These are phyloP conservation scores for Pisolithus microcarpus DNA, from an alignment of 768 basidiomycete genomes.

Conservation along the genomic window DNA sequence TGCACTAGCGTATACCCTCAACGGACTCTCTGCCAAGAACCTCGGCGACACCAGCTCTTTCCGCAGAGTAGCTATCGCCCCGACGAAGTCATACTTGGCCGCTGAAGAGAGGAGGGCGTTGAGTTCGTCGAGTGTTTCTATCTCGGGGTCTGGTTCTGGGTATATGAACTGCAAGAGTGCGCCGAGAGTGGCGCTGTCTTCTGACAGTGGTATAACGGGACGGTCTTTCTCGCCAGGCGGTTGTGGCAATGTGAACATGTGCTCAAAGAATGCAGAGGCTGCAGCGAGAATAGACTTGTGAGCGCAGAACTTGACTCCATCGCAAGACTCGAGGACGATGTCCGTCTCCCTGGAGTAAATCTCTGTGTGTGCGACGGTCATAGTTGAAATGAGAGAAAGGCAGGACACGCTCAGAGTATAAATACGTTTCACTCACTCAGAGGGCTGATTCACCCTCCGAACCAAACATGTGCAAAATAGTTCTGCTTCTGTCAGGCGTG, in stretches of 20 bases:
- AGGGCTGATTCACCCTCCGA: slow-evolving; percentile 2
- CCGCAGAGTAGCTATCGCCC: slow-evolving; percentile 43
- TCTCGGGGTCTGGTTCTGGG: slow-evolving; percentile 46
- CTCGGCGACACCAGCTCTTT: slow-evolving; percentile 41
- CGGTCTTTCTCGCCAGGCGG: slow-evolving; percentile 20
- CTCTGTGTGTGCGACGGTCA: slow-evolving; percentile 25
- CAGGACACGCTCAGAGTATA: background rate
- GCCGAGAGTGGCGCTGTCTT: slow-evolving; percentile 38
- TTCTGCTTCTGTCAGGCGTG: too few relatives aligned
- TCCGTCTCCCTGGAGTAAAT: slow-evolving; percentile 48
- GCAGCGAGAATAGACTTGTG: slow-evolving; percentile 56
- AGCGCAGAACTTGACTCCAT: slow-evolving; percentile 45
- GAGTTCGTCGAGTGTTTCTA: slow-evolving; percentile 50
- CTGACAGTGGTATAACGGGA: slow-evolving; percentile 51
- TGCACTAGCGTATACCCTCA: slow-evolving; percentile 66
- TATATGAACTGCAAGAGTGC: slow-evolving; percentile 55
- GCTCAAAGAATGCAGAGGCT: slow-evolving; percentile 61
- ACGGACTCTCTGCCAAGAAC: slow-evolving; percentile 43
- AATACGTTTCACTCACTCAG: slow-evolving; percentile 1
- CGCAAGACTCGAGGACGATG: slow-evolving; percentile 41
- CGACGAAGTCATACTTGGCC: slow-evolving; percentile 56
- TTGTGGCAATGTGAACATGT: slow-evolving; percentile 65
- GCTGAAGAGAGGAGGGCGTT: slow-evolving; percentile 45
- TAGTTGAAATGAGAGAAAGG: slow-evolving; percentile 10
- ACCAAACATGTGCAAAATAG: slow-evolving; percentile 20